Evolutionary conservation across 805 yeast species (phyloP), one percentile per base, ranked within the genome.

Genomic region (Saccharomyces cerevisiae): DNA sequence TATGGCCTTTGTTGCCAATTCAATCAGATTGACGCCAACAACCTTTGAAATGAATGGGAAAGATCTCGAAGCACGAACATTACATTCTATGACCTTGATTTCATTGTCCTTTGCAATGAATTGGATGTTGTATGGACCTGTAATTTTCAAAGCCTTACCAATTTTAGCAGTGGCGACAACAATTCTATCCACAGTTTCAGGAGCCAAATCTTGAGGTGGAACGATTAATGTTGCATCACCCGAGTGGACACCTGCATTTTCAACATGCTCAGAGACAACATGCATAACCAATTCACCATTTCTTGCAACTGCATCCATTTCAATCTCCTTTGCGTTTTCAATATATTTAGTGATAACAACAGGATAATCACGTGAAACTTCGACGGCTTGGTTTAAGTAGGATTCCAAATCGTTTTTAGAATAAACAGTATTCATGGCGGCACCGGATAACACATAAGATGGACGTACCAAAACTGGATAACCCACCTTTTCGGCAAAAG

Each of bases 21-120:
- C 98, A 74, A 92, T 92, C 76, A 92, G 80, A 72, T 92, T 96
- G 55, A 92, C 90, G 60, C 97, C 97, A 60, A 90, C 90, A 65
- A 90, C 97, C 83, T 92, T 92, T 51, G 98, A 92, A 61, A 91
- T 89, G 76, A 94, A 92, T 74, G 99, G 99, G 89, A 89, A 91
- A 17, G 98, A 92, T 73, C 99, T 87, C n/a, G 98, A 92, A 41
- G 99, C 99, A 76, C 99, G 87, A 55, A 92, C 96, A 69, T 92
- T 92, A 81, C 99, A 92, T 76, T 92, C 99, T 69, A 92, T 92
- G 53, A 92, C 99, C 82, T 94, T 94, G 73, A 92, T 89, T 64
- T 89, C 96, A 64, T 89, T 87, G 73, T 91, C 90, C 76, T 90
- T 88, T 57, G 97, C 96, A 48, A 92, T 94, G 72, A 92, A 88